A percentile compares a stretch with the other conserved stretches of the same genome.
Evolutionary conservation across 441 rosid species (phyloP).

Genomic region (Jatropha podagrica): DNA sequence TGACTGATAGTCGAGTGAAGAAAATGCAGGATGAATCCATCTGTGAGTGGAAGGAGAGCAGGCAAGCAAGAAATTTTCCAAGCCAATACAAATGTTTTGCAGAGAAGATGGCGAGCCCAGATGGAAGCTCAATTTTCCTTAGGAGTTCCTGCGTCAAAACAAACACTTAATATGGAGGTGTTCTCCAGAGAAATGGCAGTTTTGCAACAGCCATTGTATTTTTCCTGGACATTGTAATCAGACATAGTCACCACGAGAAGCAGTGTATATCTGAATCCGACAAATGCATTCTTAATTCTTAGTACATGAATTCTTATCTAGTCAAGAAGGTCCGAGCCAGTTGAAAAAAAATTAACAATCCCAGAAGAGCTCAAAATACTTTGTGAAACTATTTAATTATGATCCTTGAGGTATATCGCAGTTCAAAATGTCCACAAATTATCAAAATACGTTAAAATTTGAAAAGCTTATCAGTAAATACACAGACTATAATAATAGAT

Average conservation of each 20-base stretch:
- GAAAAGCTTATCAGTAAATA: not conserved
- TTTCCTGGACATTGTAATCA: slow-evolving; percentile 17
- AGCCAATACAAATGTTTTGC: slow-evolving; percentile 45
- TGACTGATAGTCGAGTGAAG: slow-evolving; percentile 52
- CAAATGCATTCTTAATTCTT: slow-evolving; percentile 10
- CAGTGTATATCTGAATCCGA: slow-evolving; percentile 18
- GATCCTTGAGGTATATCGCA: not conserved
- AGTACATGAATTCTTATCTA: not conserved
- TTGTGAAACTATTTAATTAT: not conserved
- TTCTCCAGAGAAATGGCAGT: slow-evolving; percentile 34
- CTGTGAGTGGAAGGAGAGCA: slow-evolving; percentile 57
- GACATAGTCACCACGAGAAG: slow-evolving; percentile 19
- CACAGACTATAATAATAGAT: not conserved
- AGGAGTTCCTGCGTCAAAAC: slow-evolving; percentile 85
- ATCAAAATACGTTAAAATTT: not conserved
- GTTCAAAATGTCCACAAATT: not conserved
- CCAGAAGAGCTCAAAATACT: not conserved
- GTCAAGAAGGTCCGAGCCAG: not conserved
- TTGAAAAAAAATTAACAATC: not conserved
- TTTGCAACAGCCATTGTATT: slow-evolving; percentile 29
- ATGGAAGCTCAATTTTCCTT: slow-evolving; percentile 69
- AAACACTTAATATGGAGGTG: slow-evolving; percentile 65
- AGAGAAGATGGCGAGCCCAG: slow-evolving; percentile 56
- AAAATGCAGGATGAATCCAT: slow-evolving; percentile 62
- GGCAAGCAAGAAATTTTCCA: slow-evolving; percentile 55